Percentiles rank a stretch among this genome's conserved stretches.
Conservation (phyloP, 2,329 filamentous ascomycete species). For the Fusarium nodosum region DNA sequence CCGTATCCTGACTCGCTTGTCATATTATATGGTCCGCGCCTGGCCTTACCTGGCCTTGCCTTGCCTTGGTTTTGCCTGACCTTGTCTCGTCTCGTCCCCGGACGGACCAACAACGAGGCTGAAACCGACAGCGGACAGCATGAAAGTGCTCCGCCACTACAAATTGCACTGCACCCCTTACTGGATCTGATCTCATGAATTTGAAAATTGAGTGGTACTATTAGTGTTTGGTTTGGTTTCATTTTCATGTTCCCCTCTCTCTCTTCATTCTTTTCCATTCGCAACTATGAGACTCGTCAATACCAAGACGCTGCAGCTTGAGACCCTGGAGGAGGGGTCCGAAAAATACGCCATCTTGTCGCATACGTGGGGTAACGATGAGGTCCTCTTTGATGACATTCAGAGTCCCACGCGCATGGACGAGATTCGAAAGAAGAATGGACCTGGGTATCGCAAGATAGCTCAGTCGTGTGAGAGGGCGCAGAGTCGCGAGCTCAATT, state of each 20-base stretch:
- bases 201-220: constrained; percentile 4
- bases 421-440: constrained; percentile 39
- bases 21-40: constrained; percentile 30
- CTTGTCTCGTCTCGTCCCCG: constrained; percentile 35
- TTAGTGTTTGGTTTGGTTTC: constrained; percentile 4
- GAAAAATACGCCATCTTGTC: constrained; percentile 48
- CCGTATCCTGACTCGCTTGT: constrained; percentile 41
- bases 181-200: constrained; percentile 13
- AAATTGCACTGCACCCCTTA: constrained; percentile 14
- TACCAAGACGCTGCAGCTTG: constrained; percentile 47
- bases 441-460: constrained; percentile 45
- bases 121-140: constrained; percentile 39
- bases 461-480: constrained; percentile 44
- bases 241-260: constrained; percentile 13
- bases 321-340: constrained; percentile 35
- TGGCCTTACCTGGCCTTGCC: constrained; percentile 16
- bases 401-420: constrained; percentile 38
- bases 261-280: constrained; percentile 13
- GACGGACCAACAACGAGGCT: constrained; percentile 39
- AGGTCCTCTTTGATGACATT: constrained; percentile 46
- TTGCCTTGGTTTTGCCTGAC: constrained; percentile 16
- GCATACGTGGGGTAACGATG: constrained; percentile 48
- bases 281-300: constrained; percentile 49
- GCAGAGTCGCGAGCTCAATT: constrained; percentile 38
- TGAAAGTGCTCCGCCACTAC: constrained; percentile 37